These are phyloP conservation scores for Xylaria sp. DNA, from an alignment of 2,329 filamentous ascomycete species.

Conservation along the genomic window DNA sequence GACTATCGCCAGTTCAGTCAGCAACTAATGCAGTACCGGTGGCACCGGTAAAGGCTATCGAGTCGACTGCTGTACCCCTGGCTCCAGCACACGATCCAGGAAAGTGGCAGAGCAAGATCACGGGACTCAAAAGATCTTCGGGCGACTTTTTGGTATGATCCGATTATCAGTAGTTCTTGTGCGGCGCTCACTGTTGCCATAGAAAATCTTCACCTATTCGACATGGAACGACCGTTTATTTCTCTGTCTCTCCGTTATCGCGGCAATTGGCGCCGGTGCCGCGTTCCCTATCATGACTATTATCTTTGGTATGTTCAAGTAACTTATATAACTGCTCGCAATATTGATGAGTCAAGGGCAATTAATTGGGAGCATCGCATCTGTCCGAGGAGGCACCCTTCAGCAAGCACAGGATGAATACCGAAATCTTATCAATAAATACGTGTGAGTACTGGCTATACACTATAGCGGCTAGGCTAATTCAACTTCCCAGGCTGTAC, in stretches of 20 bases:
- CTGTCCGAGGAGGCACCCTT: constrained; percentile 36
- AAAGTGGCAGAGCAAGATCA: constrained; percentile 32
- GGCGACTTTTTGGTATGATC: constrained; percentile 43
- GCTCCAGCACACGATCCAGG: constrained; percentile 29
- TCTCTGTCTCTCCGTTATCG: constrained; percentile 40
- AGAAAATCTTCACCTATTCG: constrained; percentile 48
- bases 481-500: constrained; percentile 61
- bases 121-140: constrained; percentile 37
- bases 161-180: not conserved
- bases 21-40: constrained; percentile 33
- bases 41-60: constrained; percentile 28
- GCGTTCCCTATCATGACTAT: constrained; percentile 62
- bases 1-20: constrained; percentile 40
- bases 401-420: constrained; percentile 41
- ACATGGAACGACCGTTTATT: constrained; percentile 44
- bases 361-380: constrained; percentile 60
- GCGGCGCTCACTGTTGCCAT: constrained; percentile 25
- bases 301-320: constrained; percentile 57
- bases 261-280: constrained; percentile 45
- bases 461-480: not conserved
- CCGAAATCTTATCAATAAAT: constrained; percentile 53
- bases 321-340: not conserved
- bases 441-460: constrained; percentile 52
- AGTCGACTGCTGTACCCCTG: constrained; percentile 23
- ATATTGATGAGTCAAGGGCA: constrained; percentile 48